A percentile compares a stretch with the other conserved stretches of the same genome.
These are phyloP conservation scores for Hypoxylon sp. DNA, from an alignment of 2,329 filamentous ascomycete genomes.

Conservation along the genomic window DNA sequence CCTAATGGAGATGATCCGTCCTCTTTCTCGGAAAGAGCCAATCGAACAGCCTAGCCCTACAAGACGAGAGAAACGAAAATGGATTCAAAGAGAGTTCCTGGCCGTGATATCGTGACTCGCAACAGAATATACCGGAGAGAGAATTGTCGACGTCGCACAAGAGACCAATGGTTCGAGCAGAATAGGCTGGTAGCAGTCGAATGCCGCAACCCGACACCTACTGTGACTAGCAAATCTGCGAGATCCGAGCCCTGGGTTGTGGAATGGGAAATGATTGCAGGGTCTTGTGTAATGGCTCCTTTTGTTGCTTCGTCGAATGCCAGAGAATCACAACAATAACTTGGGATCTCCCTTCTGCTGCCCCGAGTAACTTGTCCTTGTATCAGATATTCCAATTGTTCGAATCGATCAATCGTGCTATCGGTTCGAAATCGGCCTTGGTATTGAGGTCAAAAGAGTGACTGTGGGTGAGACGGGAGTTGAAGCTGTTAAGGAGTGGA, in stretches of 20 bases:
- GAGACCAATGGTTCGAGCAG: constrained; percentile 50
- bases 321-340: constrained; percentile 25
- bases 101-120: constrained; percentile 20
- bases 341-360: not conserved
- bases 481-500: constrained; percentile 16
- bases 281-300: constrained; percentile 30
- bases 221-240: constrained; percentile 34
- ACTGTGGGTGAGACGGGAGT: constrained; percentile 42
- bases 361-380: constrained; percentile 2
- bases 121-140: constrained; percentile 7
- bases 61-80: constrained; percentile 30
- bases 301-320: constrained; percentile 30
- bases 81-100: constrained; percentile 29
- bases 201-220: constrained; percentile 49
- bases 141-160: constrained; percentile 41
- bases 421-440: constrained; percentile 19
- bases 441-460: constrained; percentile 38
- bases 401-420: constrained; percentile 14
- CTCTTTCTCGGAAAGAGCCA: constrained; percentile 40
- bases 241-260: constrained; percentile 36
- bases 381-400: constrained; percentile 9
- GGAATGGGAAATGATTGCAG: constrained; percentile 43
- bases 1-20: constrained; percentile 36
- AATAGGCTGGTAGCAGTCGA: constrained; percentile 49
- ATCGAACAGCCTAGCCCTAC: constrained; percentile 19